These are phyloP conservation scores for Talaromyces pinophilus DNA, from an alignment of 2,329 filamentous ascomycete genomes.

Conservation along the genomic window DNA sequence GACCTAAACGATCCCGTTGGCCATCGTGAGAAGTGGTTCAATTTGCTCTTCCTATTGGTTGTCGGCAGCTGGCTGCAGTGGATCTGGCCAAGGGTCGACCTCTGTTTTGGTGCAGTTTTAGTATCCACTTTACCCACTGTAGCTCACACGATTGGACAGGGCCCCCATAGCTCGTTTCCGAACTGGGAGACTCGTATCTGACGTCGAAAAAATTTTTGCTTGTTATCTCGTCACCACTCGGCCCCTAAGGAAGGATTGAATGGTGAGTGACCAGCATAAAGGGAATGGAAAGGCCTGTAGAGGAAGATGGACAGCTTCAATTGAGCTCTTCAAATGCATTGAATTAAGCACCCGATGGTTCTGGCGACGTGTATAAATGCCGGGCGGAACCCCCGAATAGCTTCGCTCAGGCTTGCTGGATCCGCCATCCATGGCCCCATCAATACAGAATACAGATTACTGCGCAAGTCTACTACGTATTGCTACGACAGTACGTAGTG, in stretches of 20 bases:
- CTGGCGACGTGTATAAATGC: background rate
- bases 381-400: background rate
- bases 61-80: background rate
- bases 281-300: background rate
- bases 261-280: too few species aligned
- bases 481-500: background rate
- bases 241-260: background rate
- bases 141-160: constrained; percentile 2
- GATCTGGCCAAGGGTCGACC: constrained; percentile 8
- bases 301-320: background rate
- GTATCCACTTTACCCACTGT: background rate
- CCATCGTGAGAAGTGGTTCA: background rate
- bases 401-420: background rate
- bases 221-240: background rate
- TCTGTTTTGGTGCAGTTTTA: constrained; percentile 1
- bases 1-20: constrained; percentile 12
- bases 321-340: background rate
- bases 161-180: constrained; percentile 17
- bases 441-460: background rate
- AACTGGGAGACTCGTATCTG: constrained; percentile 5
- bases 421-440: constrained; percentile 16
- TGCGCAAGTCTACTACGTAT: background rate
- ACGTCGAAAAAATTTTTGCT: constrained; percentile 15
- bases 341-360: too few species aligned
- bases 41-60: background rate